phyloP scores from a whole-genome alignment of 805 yeast genomes.

The Saccharomycopsis sp. region DNA sequence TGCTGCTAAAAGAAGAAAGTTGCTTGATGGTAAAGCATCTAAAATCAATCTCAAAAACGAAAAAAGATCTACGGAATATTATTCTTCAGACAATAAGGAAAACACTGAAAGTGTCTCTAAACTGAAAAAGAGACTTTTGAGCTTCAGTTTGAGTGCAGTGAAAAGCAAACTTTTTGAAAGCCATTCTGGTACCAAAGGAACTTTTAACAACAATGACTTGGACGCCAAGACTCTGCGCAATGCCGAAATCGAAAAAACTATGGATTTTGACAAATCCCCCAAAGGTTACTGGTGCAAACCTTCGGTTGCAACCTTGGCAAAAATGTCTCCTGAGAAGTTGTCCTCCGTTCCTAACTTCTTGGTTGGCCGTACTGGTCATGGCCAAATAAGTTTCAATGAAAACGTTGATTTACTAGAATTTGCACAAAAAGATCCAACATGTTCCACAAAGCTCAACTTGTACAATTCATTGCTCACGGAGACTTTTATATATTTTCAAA shows the following conservation, averaged over 20 bases:
- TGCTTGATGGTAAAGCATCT: conserved; percentile 28
- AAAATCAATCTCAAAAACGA: no score
- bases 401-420: conserved; percentile 64
- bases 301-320: conserved; percentile 39
- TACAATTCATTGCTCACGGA: conserved; percentile 15
- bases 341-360: conserved; percentile 52
- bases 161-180: no score
- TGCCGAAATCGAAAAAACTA: background rate
- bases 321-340: conserved; percentile 39
- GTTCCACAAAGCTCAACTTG: conserved; percentile 25
- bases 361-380: conserved; percentile 58
- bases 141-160: no score
- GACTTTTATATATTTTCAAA: conserved; percentile 3
- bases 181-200: no score
- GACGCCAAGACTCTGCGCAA: background rate
- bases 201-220: conserved; percentile 1
- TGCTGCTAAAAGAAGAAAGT: conserved; percentile 34
- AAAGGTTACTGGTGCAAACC: conserved; percentile 73
- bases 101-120: no score
- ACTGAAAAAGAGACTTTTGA: no score
- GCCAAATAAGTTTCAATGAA: conserved; percentile 53
- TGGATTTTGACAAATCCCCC: conserved; percentile 14
- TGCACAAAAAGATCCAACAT: conserved; percentile 26
- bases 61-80: no score
- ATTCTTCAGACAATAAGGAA: no score